These are phyloP conservation scores for Coniochaeta sp. DNA, from an alignment of 2,329 filamentous ascomycete species.

Conservation along the genomic window DNA sequence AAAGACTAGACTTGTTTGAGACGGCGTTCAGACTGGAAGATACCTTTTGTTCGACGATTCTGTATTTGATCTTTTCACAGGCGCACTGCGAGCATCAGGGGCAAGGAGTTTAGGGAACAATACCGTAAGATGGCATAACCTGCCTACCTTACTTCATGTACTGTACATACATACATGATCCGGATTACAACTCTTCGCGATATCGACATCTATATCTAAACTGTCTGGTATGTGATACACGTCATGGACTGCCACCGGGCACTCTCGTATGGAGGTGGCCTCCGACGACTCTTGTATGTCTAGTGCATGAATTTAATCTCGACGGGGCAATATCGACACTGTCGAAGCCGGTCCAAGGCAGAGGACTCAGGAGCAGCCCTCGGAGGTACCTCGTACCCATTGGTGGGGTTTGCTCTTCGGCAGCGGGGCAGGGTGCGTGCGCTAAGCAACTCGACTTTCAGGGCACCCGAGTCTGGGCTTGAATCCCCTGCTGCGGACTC, in stretches of 20 bases:
- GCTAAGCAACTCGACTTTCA: background rate
- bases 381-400: background rate
- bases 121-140: background rate
- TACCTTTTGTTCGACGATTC: background rate
- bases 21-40: background rate
- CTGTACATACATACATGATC: background rate
- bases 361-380: background rate
- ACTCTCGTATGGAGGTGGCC: background rate
- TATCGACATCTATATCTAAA: background rate
- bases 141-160: background rate
- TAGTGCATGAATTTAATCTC: background rate
- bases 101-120: background rate
- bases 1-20: background rate
- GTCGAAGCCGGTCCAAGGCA: background rate
- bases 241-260: background rate
- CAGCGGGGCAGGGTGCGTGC: background rate
- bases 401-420: background rate
- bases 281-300: background rate
- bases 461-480: background rate
- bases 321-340: background rate
- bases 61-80: background rate
- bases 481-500: background rate
- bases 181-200: background rate
- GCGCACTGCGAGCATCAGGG: background rate
- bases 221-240: background rate